Evolutionary conservation across 345 rosid species (phyloP).

Genomic region (Populus davidiana): DNA sequence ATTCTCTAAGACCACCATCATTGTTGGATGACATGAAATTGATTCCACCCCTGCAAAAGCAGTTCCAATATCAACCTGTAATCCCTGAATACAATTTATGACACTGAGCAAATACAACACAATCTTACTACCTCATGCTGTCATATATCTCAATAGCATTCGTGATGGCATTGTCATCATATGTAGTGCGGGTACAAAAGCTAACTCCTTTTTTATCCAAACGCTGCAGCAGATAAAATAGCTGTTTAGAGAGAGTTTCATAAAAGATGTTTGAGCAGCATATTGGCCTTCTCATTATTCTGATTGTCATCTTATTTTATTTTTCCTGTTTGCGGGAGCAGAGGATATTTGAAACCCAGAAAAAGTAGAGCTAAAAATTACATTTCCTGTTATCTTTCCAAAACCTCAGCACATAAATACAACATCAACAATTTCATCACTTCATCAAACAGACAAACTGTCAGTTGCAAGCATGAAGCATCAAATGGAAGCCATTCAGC

Average conservation of each 20-base stretch:
- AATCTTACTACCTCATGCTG: constrained; percentile 38
- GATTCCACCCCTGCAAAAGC: constrained; percentile 50
- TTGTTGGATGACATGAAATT: constrained; percentile 56
- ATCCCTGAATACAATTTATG: background rate
- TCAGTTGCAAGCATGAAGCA: background rate
- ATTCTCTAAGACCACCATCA: constrained; percentile 48
- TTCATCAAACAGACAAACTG: background rate
- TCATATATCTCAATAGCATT: constrained; percentile 61
- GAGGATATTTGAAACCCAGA: background rate
- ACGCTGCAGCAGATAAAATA: constrained; percentile 28
- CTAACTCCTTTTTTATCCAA: constrained; percentile 52
- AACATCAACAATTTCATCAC: background rate
- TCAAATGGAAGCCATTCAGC: background rate
- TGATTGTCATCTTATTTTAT: background rate
- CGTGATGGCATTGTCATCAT: constrained; percentile 61
- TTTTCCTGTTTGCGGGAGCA: background rate
- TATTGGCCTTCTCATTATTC: background rate
- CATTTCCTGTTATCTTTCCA: background rate
- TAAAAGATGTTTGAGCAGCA: background rate
- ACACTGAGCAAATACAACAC: background rate
- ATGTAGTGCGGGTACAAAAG: constrained; percentile 53
- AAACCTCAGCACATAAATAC: background rate
- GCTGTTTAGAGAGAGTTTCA: background rate
- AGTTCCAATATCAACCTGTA: background rate
- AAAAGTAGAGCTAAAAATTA: background rate